Evolutionary conservation across 2,329 filamentous ascomycete genomes (phyloP).

Genomic region (Aspergillus flavus): DNA sequence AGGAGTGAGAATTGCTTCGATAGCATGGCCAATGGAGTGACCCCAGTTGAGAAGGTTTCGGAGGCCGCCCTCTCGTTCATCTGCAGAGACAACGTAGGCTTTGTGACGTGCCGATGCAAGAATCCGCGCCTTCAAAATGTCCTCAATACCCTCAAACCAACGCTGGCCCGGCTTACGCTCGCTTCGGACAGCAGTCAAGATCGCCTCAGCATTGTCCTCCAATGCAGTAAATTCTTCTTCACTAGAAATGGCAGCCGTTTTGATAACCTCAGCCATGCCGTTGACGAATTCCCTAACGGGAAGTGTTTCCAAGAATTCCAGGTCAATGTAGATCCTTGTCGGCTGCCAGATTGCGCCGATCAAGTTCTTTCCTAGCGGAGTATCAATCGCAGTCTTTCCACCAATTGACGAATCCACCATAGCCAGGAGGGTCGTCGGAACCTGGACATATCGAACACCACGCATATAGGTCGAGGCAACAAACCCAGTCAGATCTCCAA

Average conservation of each 20-base stretch:
- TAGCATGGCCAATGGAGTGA: conserved; percentile 95
- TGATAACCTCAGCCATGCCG: conserved; percentile 97
- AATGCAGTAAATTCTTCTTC: conserved; percentile 82
- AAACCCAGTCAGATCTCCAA: conserved; percentile 97
- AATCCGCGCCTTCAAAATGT: conserved; percentile 76
- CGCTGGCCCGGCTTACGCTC: conserved; percentile 57
- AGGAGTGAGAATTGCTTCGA: conserved; percentile 91
- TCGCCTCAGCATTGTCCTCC: conserved; percentile 76
- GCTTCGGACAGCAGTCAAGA: conserved; percentile 71
- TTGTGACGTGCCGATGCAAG: conserved; percentile 91
- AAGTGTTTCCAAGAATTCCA: conserved; percentile 86
- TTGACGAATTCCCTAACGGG: conserved; percentile 94
- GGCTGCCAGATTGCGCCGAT: conserved; percentile 98
- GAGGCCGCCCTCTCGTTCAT: conserved; percentile 91
- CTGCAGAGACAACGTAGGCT: conserved; percentile 88
- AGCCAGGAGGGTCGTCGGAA: conserved; percentile 88
- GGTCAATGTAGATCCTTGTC: conserved; percentile 88
- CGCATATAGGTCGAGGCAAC: conserved; percentile 99
- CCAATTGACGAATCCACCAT: conserved; percentile 99
- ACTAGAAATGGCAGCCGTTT: conserved; percentile 96
- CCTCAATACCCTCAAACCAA: conserved; percentile 70
- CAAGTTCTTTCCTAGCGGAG: conserved; percentile 91
- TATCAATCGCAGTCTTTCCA: conserved; percentile 97
- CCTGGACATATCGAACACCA: conserved; percentile 92
- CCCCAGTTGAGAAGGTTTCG: conserved; percentile 96